These are phyloP conservation scores for Vinca major DNA, from an alignment of 305 asterid species.

Conservation along the genomic window DNA sequence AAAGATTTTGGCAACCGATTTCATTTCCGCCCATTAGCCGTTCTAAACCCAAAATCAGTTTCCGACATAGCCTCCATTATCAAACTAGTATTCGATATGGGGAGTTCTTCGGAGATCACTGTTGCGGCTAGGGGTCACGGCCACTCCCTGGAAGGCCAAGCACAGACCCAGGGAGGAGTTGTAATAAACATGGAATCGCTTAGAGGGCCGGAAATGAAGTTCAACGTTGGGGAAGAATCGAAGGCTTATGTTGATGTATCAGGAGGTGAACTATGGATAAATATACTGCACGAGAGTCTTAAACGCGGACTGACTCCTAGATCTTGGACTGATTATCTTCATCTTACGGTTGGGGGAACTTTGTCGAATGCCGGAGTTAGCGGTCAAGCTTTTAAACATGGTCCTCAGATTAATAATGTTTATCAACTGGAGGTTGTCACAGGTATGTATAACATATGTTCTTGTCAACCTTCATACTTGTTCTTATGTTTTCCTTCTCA, in stretches of 20 bases:
- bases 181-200: conserved; percentile 67
- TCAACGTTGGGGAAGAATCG: conserved; percentile 31
- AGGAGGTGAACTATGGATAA: conserved; percentile 84
- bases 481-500: too few relatives aligned
- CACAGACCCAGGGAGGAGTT: conserved; percentile 67
- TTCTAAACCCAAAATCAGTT: conserved; percentile 62
- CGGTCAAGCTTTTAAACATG: conserved; percentile 86
- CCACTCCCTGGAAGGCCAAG: conserved; percentile 77
- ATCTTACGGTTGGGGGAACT: conserved; percentile 90
- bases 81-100: conserved; percentile 39
- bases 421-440: conserved; percentile 84
- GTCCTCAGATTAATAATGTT: conserved; percentile 89
- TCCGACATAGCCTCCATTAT: conserved; percentile 51
- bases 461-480: too few relatives aligned
- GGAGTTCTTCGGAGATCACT: conserved; percentile 43
- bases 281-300: conserved; percentile 69
- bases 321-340: conserved; percentile 96
- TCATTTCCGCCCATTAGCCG: conserved; percentile 59
- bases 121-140: conserved; percentile 85
- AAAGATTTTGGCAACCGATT: conserved; percentile 67
- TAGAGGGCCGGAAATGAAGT: conserved; percentile 33
- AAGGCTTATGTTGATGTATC: conserved; percentile 63
- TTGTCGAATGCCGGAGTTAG: conserved; percentile 90
- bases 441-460: conserved; percentile 34
- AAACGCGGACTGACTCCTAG: conserved; percentile 70